Conservation (phyloP, 1,284 basidiomycete genomes). For the Ustilago tritici region DNA sequence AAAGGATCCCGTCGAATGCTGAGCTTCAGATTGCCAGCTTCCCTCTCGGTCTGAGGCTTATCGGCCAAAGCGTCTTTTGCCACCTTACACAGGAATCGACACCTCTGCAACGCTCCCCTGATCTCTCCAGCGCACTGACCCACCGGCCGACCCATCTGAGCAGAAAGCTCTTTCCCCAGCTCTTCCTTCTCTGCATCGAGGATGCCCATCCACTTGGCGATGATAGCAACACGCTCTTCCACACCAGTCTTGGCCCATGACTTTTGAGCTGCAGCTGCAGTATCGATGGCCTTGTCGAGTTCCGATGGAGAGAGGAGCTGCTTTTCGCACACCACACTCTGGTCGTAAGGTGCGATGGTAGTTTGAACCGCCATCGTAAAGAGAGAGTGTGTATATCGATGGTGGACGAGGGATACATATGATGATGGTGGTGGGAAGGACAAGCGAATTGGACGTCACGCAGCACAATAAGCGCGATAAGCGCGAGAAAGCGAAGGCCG, state of each 20-base stretch:
- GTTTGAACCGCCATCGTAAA: constrained; percentile 69
- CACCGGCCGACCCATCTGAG: constrained; percentile 87
- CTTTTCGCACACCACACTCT: constrained; percentile 71
- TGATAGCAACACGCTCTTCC: constrained; percentile 79
- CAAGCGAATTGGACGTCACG: neutral
- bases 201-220: constrained; percentile 77
- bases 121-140: constrained; percentile 83
- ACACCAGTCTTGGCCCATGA: constrained; percentile 79
- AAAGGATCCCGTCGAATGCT: constrained; percentile 85
- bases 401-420: neutral
- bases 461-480: too few relatives aligned
- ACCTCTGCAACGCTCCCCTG: constrained; percentile 82
- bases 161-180: constrained; percentile 80
- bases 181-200: constrained; percentile 78
- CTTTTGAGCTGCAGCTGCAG: constrained; percentile 78
- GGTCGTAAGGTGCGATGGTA: constrained; percentile 73
- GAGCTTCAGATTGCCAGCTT: constrained; percentile 83
- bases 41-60: constrained; percentile 79
- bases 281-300: constrained; percentile 76
- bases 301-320: constrained; percentile 71
- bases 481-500: neutral
- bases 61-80: constrained; percentile 83
- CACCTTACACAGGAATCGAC: constrained; percentile 85
- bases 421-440: constrained; percentile 7
- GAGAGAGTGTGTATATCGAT: neutral